Base-by-base conservation (phyloP, 306 rosid genomes). In the Cucumis sativus region DNA sequence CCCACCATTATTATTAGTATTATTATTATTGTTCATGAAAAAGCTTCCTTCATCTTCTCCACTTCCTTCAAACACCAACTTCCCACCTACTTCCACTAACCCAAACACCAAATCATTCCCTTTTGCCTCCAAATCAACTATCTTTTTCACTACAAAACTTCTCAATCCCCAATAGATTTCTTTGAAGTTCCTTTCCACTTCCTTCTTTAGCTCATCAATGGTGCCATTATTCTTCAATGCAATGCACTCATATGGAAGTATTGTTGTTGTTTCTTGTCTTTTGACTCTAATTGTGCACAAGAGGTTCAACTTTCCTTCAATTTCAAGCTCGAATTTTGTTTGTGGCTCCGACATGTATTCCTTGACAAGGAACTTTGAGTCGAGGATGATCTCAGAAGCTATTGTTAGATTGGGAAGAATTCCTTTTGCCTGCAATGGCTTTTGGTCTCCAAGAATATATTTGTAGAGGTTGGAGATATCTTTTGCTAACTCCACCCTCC, bases 141-240 rank as follows among this genome's bases (percentile, higher is more conserved):
- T 79, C 47, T 89, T 65, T 71, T 95, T 91, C 79, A 84, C 97
- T 57, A 65, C 84, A n/a, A 90, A 88, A 70, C 74, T 84, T 60
- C 84, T 87, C 77, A 95, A 77, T 49, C 93, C 88, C 90, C 90
- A 92, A 58, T 90, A 95, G 0, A 90, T 88, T 61, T 95, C 98
- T 68, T 80, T 84, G 66, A 95, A 90, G 61, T 74, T 89, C 69
- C 84, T 84, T 54, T 92, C 97, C 60, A 92, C 93, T 76, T 92
- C 91, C 21, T 43, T 23, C 87, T 90, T 90, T 1, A 95, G 78
- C 25, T 92, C 97, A 66, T 87, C 85, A 30, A 92, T 68, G 45
- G 92, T 92, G 13, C 88, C 86, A 41, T 21, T 83, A 47, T 78
- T 87, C 58, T 84, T 88, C 81, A 95, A 11, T 13, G 84, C 76